These are phyloP conservation scores for Zoysia matrella DNA, from an alignment of 202 grass and related monocot species.

Conservation along the genomic window DNA sequence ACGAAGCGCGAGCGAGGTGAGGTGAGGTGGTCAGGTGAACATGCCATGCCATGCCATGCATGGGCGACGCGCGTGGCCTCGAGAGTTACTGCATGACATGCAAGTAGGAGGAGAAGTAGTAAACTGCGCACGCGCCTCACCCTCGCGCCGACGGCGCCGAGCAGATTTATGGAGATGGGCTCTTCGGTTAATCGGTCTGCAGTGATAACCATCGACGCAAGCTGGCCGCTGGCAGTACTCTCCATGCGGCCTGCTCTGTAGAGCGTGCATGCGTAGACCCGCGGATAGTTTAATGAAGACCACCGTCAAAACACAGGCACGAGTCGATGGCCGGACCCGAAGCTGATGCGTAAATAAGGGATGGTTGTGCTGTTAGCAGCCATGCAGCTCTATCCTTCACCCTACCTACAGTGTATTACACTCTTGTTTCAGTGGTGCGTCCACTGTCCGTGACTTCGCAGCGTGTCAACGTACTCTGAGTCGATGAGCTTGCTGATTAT, in stretches of 20 bases:
- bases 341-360: not conserved
- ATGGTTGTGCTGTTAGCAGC: not conserved
- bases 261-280: slow-evolving; percentile 12
- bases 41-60: not conserved
- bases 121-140: slow-evolving; percentile 9
- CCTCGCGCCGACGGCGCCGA: not conserved
- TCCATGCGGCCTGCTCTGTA: not conserved
- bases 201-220: not conserved
- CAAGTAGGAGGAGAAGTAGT: not conserved
- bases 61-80: not conserved
- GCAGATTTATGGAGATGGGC: too few species aligned
- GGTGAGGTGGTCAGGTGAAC: too few species aligned
- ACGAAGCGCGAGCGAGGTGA: not conserved
- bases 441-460: not conserved
- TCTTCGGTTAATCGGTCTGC: too few species aligned
- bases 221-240: not conserved
- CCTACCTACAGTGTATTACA: too few species aligned
- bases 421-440: not conserved
- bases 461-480: too few species aligned
- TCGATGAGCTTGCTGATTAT: too few species aligned
- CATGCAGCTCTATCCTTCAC: not conserved
- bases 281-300: not conserved
- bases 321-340: too few species aligned
- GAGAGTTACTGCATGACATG: not conserved
- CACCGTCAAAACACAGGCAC: not conserved